Conservation (phyloP, 2,329 filamentous ascomycete genomes). For the Aspergillus sp. region DNA sequence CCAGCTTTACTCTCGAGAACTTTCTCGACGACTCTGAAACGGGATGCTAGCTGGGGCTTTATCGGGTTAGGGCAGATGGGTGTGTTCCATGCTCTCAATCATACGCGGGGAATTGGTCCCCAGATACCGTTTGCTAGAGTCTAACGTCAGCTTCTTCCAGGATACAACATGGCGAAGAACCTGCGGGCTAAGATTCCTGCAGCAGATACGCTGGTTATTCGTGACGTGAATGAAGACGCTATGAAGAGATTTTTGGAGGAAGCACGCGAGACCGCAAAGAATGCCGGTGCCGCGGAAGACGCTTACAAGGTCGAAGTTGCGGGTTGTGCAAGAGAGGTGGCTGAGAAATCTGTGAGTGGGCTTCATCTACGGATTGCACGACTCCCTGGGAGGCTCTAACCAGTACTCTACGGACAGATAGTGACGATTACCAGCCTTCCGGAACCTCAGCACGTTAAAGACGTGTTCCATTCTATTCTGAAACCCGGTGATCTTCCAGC, state of each 20-base stretch:
- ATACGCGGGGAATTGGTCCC: too few species aligned
- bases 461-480: slow-evolving; percentile 72
- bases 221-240: slow-evolving; percentile 57
- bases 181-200: slow-evolving; percentile 59
- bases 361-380: not conserved
- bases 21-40: slow-evolving; percentile 43
- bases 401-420: slow-evolving; percentile 50
- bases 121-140: too few species aligned
- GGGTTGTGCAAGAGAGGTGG: slow-evolving; percentile 53
- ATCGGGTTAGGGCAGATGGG: slow-evolving; percentile 57
- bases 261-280: slow-evolving; percentile 26
- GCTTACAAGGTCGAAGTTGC: slow-evolving; percentile 51
- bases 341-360: slow-evolving; percentile 57
- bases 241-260: slow-evolving; percentile 54
- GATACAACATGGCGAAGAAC: slow-evolving; percentile 67
- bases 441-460: slow-evolving; percentile 78
- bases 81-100: slow-evolving; percentile 24
- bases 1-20: slow-evolving; percentile 13
- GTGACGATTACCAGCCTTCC: slow-evolving; percentile 83
- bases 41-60: slow-evolving; percentile 51
- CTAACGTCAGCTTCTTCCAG: slow-evolving; percentile 31
- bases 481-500: slow-evolving; percentile 47
- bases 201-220: slow-evolving; percentile 56
- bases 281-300: slow-evolving; percentile 19
- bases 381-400: slow-evolving; percentile 1